These are phyloP conservation scores for Diaporthe vaccinii DNA, from an alignment of 2,329 filamentous ascomycete genomes.

Conservation along the genomic window DNA sequence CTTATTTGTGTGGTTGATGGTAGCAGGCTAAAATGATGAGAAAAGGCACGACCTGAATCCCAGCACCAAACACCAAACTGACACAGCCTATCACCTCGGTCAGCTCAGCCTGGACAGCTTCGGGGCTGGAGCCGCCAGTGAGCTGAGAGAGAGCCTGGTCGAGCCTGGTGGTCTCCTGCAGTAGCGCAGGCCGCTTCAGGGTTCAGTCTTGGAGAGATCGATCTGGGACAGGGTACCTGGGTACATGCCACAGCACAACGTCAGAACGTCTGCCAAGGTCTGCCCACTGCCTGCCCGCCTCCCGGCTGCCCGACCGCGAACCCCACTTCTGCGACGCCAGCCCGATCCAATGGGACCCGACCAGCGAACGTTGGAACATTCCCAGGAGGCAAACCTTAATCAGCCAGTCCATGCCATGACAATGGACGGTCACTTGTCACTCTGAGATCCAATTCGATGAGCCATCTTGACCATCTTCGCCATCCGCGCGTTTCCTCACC, in stretches of 20 bases:
- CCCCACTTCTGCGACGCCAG: slow-evolving; percentile 22
- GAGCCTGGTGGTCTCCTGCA: slow-evolving; percentile 37
- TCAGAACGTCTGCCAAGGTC: not conserved
- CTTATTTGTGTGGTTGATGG: not conserved
- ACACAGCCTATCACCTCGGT: slow-evolving; percentile 19
- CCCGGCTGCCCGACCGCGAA: not conserved
- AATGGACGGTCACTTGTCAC: not conserved
- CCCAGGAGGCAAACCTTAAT: slow-evolving; percentile 19
- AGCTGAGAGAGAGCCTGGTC: slow-evolving; percentile 42
- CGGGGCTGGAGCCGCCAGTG: slow-evolving; percentile 46
- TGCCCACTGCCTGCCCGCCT: slow-evolving; percentile 9
- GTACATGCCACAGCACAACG: not conserved
- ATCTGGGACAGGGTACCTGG: slow-evolving; percentile 4
- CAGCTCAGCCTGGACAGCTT: slow-evolving; percentile 42
- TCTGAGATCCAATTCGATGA: not conserved
- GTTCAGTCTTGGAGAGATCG: slow-evolving; percentile 28
- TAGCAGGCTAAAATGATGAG: not conserved
- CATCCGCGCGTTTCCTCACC: not conserved
- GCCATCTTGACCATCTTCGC: not conserved
- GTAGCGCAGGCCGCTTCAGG: slow-evolving; percentile 15
- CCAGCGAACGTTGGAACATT: slow-evolving; percentile 23
- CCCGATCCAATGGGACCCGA: slow-evolving; percentile 28
- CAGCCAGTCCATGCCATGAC: slow-evolving; percentile 18
- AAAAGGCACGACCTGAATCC: not conserved
- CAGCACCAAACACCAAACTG: slow-evolving; percentile 1